Evolutionary conservation across 495 filamentous ascomycete species (phyloP).

Genomic region (Penicillium atrosanguineum): DNA sequence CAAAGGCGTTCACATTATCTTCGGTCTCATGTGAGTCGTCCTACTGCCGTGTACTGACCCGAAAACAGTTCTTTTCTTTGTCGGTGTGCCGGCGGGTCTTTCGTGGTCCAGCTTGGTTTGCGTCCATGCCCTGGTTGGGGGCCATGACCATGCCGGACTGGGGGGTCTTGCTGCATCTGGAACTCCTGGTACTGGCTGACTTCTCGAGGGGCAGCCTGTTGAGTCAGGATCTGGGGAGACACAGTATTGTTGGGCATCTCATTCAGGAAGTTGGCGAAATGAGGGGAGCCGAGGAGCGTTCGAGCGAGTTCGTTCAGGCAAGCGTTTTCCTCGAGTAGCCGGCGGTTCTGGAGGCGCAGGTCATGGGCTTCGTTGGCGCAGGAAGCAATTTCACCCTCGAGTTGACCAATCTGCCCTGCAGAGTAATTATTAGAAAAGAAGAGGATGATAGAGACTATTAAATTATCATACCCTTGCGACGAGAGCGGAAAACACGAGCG

Average conservation of each 20-base stretch:
- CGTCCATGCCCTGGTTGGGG: slow-evolving; percentile 59
- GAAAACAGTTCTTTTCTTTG: slow-evolving; percentile 3
- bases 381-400: slow-evolving; percentile 78
- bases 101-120: neutral
- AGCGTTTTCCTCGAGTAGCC: slow-evolving; percentile 74
- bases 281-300: slow-evolving; percentile 80
- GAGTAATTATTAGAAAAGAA: slow-evolving; percentile 40
- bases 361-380: slow-evolving; percentile 70
- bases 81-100: slow-evolving; percentile 1
- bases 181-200: slow-evolving; percentile 53
- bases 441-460: neutral
- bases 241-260: slow-evolving; percentile 59
- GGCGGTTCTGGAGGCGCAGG: slow-evolving; percentile 67
- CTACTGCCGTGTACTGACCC: neutral
- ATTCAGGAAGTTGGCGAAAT: slow-evolving; percentile 79
- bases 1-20: slow-evolving; percentile 11
- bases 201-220: slow-evolving; percentile 55
- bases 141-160: slow-evolving; percentile 72
- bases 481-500: slow-evolving; percentile 89
- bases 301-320: slow-evolving; percentile 74
- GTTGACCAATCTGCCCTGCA: slow-evolving; percentile 87
- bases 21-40: neutral
- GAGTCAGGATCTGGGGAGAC: slow-evolving; percentile 35
- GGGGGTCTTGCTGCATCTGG: slow-evolving; percentile 56
- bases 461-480: slow-evolving; percentile 79